Conservation (phyloP, 768 basidiomycete genomes). For the Mycena haematopus region DNA sequence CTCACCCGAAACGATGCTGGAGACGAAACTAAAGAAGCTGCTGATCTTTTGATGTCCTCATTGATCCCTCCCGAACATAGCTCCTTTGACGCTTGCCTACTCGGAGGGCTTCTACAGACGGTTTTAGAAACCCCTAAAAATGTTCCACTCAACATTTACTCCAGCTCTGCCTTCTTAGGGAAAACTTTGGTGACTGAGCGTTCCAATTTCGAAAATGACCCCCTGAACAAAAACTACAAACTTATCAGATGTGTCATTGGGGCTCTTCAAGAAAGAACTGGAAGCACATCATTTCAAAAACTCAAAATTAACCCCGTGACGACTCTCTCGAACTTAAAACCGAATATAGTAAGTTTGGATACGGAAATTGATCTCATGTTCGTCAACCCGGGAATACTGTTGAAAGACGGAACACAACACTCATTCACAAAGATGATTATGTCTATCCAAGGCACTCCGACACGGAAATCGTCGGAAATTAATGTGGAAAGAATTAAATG, state of each 20-base stretch:
- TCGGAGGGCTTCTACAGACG: background rate
- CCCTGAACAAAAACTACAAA: background rate
- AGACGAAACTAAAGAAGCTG: background rate
- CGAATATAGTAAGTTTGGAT: background rate
- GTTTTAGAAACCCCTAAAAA: background rate
- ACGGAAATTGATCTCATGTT: slow-evolving; percentile 1
- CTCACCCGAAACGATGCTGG: background rate
- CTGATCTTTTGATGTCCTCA: background rate
- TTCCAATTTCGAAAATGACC: background rate
- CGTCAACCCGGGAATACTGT: background rate
- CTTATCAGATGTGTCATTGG: background rate
- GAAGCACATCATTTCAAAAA: background rate
- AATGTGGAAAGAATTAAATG: slow-evolving; percentile 12
- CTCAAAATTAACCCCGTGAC: background rate
- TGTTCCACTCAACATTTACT: background rate
- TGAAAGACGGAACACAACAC: background rate
- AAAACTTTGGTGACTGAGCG: background rate
- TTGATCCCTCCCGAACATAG: background rate
- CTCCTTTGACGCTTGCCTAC: background rate
- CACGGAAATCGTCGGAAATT: background rate
- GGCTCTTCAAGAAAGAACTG: background rate
- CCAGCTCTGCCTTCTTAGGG: background rate
- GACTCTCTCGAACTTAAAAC: background rate
- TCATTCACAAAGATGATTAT: slow-evolving; percentile 5
- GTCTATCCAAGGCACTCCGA: background rate